Base-by-base conservation (phyloP, 2,329 filamentous ascomycete genomes). In the Aspergillus versicolor region DNA sequence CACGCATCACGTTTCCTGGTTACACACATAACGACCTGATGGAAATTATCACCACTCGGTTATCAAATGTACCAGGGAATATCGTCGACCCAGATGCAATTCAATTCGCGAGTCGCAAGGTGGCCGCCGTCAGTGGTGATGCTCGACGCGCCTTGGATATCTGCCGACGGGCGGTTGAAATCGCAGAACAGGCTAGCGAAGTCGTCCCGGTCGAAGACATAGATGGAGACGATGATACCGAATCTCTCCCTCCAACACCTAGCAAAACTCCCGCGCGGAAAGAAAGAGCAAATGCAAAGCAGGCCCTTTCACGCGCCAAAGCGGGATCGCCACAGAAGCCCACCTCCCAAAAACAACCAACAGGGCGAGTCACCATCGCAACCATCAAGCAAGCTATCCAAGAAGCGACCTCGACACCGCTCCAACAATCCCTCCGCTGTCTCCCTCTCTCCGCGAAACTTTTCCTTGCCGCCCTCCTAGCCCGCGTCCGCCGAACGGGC, bases 21-120 rank as follows among this genome's bases (percentile, higher is more conserved):
- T 99, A 99, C 75, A 97, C 92, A 56, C 92, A 99, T 73, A 92
- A 94, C 58, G 94, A 99, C 75, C 83, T 99, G 41, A 96, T 97
- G 89, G 89, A 89, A 65, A 99, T 99, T 69, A 97, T 99, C 62
- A 88, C 93, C 69, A 96, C 92, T n/a, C 88, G 94, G 30, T 83
- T 99, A 2, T 87, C 91, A 69, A 91, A 91, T 53, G 91, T 97
- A 0, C 88, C 90, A 1, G 92, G 91, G 24, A 87, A 92, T 63
- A 89, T 99, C 44, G 93, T 99, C 41, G 91, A 97, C 60, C 80
- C 91, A 1, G 94, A 99, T 69, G 95, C 94, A 13, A 85, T 99
- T 49, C 93, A 97, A 75, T 99, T 99, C 70, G 94, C 94, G 3
- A 93, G 91, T 65, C 87, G 94, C 60, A 99, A 99, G 76, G 94